These are phyloP conservation scores for Allium cepa DNA, from an alignment of 106 monocot species.

Conservation along the genomic window DNA sequence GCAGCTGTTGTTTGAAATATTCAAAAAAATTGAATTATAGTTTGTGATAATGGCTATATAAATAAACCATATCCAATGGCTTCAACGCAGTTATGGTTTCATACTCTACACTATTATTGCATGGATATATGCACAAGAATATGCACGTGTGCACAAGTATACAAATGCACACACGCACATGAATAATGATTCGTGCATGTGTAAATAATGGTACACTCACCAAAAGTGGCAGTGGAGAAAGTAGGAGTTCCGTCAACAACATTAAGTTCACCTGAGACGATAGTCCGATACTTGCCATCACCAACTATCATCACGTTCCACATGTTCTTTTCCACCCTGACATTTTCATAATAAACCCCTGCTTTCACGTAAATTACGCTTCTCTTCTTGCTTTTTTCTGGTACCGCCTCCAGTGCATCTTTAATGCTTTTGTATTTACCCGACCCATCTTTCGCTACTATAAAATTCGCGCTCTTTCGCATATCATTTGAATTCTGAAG, in stretches of 20 bases:
- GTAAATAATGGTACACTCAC: conserved; percentile 5
- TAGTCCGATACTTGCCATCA: conserved; percentile 22
- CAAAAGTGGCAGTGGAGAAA: conserved; percentile 28
- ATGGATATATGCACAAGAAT: too few species aligned
- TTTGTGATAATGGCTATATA: too few species aligned
- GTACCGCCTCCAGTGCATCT: conserved; percentile 17
- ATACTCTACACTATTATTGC: too few species aligned
- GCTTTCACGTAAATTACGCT: conserved; percentile 31
- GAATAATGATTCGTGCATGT: too few species aligned
- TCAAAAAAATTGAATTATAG: not conserved
- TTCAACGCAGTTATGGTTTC: not conserved
- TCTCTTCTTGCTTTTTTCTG: conserved; percentile 16
- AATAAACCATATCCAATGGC: not conserved
- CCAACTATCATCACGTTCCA: conserved; percentile 33
- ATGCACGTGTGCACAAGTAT: too few species aligned
- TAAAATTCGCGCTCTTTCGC: conserved; percentile 1
- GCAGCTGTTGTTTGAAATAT: conserved; percentile 8
- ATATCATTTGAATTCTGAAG: not conserved
- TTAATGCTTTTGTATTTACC: conserved; percentile 20
- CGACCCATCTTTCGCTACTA: conserved; percentile 23
- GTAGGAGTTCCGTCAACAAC: conserved; percentile 19
- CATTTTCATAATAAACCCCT: conserved; percentile 31
- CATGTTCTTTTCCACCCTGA: conserved; percentile 22
- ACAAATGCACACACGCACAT: too few species aligned
- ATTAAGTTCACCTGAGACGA: conserved; percentile 24